phyloP scores from a whole-genome alignment of 192 early-diverging fungal species.

The Podila horticola region DNA sequence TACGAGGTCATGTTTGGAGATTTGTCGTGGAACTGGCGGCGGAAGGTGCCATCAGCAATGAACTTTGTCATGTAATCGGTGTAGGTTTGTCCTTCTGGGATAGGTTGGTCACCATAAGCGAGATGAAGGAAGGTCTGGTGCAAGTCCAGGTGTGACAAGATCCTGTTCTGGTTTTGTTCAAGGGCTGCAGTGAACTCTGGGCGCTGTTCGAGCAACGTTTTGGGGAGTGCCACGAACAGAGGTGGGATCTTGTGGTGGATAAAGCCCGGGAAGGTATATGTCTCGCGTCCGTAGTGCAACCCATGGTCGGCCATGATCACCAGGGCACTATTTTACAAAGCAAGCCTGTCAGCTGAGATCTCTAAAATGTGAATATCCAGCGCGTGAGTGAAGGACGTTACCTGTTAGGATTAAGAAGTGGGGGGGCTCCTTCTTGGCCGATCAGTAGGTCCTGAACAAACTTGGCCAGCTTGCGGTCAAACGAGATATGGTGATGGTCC shows the following conservation, averaged over 20 bases:
- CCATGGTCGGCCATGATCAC: constrained; percentile 52
- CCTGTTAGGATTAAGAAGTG: constrained; percentile 39
- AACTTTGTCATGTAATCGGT: constrained; percentile 24
- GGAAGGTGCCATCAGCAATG: constrained; percentile 37
- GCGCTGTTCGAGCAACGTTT: constrained; percentile 12
- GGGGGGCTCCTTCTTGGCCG: constrained; percentile 27
- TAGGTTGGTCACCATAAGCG: constrained; percentile 37
- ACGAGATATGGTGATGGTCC: constrained; percentile 49
- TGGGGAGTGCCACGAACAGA: constrained; percentile 37
- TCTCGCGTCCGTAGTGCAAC: constrained; percentile 51
- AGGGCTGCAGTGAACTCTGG: constrained; percentile 17
- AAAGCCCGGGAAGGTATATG: constrained; percentile 42
- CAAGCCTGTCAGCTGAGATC: neutral
- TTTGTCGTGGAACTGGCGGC: constrained; percentile 17
- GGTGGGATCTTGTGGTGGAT: constrained; percentile 53
- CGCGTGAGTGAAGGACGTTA: neutral
- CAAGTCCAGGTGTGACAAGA: constrained; percentile 43
- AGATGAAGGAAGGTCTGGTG: constrained; percentile 50
- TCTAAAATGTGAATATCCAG: neutral
- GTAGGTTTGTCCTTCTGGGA: neutral
- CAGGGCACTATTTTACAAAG: constrained; percentile 20
- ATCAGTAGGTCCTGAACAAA: constrained; percentile 24
- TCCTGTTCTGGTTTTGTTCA: constrained; percentile 30
- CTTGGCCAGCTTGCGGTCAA: constrained; percentile 19
- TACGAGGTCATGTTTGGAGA: constrained; percentile 35